Base-by-base conservation (phyloP, 139 green algal genomes). In the Haematococcus sp. region DNA sequence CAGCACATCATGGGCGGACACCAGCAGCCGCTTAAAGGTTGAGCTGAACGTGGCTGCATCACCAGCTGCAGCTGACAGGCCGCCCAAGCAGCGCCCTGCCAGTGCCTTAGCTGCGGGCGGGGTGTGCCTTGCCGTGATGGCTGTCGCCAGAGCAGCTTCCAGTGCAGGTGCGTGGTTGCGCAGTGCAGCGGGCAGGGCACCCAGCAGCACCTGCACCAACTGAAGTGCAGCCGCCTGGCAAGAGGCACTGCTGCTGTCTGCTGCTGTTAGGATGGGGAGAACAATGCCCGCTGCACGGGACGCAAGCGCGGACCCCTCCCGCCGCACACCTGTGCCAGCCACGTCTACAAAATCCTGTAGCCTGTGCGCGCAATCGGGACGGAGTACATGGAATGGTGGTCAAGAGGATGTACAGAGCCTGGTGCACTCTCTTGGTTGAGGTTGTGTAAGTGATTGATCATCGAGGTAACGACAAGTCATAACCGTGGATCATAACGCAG, bases 21-120 rank as follows among this genome's bases (percentile, higher is more conserved):
- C n/a, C 58, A 65, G n/a, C n/a, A 65, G 25, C 23, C 58, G 58
- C 58, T 30, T 65, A n/a, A 65, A 65, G 11, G 58, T 34, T 22
- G 23, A 35, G 58, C 58, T 65, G 58, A 35, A 30, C 2, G 58
- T 3, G 58, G 28, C 23, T 2, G 58, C 58, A 11, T 65, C 58
- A 9, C 58, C 58, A 16, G 28, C n/a, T 33, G 58, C 58, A n/a
- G n/a, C n/a, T n/a, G 58, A 30, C 23, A 65, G 58, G 4, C 28
- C n/a, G 58, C 58, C 28, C 58, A 65, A n/a, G 58, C 58, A 65
- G n/a, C 25, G 23, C 25, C 11, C 58, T 22, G 58, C 58, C 25
- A 22, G 23, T 34, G 58, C 58, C 25, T 28, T 30, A 22, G n/a
- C 58, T 65, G 58, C 25, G 33, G 58, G 23, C 11, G 40, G 23